These are phyloP conservation scores for Globisporangium spinosum DNA, from an alignment of 352 stramenopile species.

Conservation along the genomic window DNA sequence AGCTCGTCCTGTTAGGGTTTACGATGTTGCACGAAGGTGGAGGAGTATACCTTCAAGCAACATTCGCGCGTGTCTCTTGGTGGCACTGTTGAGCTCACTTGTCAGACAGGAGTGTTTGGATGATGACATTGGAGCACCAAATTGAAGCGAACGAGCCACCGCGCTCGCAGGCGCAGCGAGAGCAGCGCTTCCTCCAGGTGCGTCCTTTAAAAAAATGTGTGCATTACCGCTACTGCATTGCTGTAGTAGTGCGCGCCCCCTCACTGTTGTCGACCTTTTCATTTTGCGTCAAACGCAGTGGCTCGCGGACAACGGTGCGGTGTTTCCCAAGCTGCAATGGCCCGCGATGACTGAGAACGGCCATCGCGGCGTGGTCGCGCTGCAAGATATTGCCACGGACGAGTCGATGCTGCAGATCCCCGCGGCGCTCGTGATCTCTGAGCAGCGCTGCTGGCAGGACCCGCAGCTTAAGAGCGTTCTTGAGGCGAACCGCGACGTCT, in stretches of 20 bases:
- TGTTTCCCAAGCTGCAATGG: slow-evolving; percentile 78
- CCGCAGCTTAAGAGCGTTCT: slow-evolving; percentile 42
- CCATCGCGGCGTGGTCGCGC: slow-evolving; percentile 58
- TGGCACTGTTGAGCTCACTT: not conserved
- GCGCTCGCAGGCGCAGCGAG: slow-evolving; percentile 15
- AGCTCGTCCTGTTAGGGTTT: not conserved
- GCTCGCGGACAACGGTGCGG: slow-evolving; percentile 63
- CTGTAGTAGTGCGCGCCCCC: not conserved
- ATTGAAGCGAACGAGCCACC: not conserved
- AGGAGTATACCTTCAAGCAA: not conserved
- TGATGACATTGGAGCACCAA: not conserved
- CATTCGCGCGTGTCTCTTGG: not conserved
- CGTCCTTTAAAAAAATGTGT: not conserved
- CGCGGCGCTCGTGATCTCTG: slow-evolving; percentile 63
- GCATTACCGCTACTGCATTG: not conserved
- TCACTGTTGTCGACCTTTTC: not conserved
- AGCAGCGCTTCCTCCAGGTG: slow-evolving; percentile 53
- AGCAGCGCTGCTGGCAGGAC: slow-evolving; percentile 56
- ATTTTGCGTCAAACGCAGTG: slow-evolving; percentile 29
- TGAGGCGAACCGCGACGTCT: slow-evolving; percentile 56
- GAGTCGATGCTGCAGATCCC: slow-evolving; percentile 77
- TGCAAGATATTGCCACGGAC: slow-evolving; percentile 38
- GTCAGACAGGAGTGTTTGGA: not conserved
- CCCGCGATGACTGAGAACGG: slow-evolving; percentile 44
- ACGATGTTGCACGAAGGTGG: not conserved